Base-by-base conservation (phyloP, 2,329 filamentous ascomycete genomes). In the Helotiales sp. region DNA sequence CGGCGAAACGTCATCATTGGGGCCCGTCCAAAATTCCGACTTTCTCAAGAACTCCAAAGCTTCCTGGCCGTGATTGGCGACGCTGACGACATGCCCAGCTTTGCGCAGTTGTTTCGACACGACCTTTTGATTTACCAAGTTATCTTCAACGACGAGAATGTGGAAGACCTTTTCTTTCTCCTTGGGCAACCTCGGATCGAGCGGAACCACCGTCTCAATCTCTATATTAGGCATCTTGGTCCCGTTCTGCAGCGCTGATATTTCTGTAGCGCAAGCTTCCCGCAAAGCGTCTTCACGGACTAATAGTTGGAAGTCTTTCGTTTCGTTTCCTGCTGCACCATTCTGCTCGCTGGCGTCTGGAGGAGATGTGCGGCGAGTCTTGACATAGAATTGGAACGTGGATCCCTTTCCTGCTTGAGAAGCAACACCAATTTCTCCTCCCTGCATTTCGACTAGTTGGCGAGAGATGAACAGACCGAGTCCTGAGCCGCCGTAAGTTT, bases 401-500 rank as follows among this genome's bases (percentile, higher is more conserved):
- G 84, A 88, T 1, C 89, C 89, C 27, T 84, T 81, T 1, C 86
- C 87, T 1, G 83, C 78, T 61, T 84, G 77, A 24, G 84, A 88
- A 2, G 82, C 79, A 4, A 92, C 87, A 1, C 89, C 89, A 46
- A 93, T 92, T 58, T 90, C 86, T 3, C 90, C 90, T 17, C 89
- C 88, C 69, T 92, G 89, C 15, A 93, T 76, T 69, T 93, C 89
- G 0, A 88, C 89, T 15, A 93, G 78, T 54, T 90, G 84, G 24
- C 89, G 81, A 27, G 85, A 89, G 63, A 93, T 92, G 72, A 92
- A 93, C 0, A 93, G 76, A 0, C 90, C 90, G 1, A 93, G 78
- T 0, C 90, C 90, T 0, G 85, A 89, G 0, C 90, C 90, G 15
- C 90, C 90, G 62, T 93, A 92, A n/a, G 53, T 55, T 63, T 90